Evolutionary conservation across 78 protist genomes (phyloP).

Genomic region (Cavenderia fasciculata): DNA sequence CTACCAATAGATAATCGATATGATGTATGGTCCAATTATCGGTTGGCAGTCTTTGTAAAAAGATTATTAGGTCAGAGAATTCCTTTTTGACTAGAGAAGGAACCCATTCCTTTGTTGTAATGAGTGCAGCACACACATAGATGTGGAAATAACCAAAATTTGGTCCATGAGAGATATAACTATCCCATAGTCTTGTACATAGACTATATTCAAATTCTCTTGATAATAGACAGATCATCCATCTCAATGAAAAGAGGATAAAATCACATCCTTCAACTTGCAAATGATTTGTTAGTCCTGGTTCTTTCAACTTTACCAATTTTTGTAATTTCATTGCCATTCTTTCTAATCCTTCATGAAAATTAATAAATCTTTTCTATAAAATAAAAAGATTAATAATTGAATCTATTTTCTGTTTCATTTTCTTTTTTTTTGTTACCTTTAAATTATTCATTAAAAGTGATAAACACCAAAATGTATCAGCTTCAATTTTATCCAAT

Average conservation of each 20-base stretch:
- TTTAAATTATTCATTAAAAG: conserved; percentile 65
- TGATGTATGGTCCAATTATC: conserved; percentile 56
- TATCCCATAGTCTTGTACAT: conserved; percentile 55
- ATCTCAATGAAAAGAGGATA: conserved; percentile 46
- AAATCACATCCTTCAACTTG: conserved; percentile 63
- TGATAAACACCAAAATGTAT: conserved; percentile 78
- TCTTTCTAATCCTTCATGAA: conserved; percentile 60
- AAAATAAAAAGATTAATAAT: background rate
- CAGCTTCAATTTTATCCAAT: conserved; percentile 69
- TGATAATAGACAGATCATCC: conserved; percentile 70
- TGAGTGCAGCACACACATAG: conserved; percentile 56
- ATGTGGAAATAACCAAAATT: conserved; percentile 77
- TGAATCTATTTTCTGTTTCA: too few species aligned
- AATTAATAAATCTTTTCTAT: conserved; percentile 67
- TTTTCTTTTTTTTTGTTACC: too few species aligned
- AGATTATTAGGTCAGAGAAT: conserved; percentile 49
- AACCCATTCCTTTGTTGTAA: conserved; percentile 60
- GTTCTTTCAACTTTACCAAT: conserved; percentile 51
- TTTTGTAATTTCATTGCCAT: conserved; percentile 45
- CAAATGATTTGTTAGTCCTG: conserved; percentile 23
- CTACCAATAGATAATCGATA: conserved; percentile 55
- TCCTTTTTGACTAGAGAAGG: conserved; percentile 19
- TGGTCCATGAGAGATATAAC: conserved; percentile 73
- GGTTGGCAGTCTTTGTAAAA: conserved; percentile 64
- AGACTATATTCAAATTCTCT: conserved; percentile 64